phyloP scores from a whole-genome alignment of 805 yeast species.

The Metschnikowia lunata region DNA sequence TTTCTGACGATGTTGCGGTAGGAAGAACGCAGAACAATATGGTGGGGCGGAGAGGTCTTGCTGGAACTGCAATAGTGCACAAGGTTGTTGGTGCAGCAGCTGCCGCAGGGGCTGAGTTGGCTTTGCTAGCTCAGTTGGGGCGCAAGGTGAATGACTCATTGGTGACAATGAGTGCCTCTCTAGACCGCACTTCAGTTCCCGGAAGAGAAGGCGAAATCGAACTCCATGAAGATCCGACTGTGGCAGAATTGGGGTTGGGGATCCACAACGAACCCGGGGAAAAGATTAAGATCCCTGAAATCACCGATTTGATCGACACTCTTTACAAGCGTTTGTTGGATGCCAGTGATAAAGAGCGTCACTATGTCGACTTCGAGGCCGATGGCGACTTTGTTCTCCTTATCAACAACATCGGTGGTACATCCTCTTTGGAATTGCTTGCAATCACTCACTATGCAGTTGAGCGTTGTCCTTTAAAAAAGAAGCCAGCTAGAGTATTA shows the following conservation, averaged over 20 bases:
- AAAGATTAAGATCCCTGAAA: slow-evolving; percentile 64
- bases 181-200: slow-evolving; percentile 88
- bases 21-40: slow-evolving; percentile 84
- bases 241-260: slow-evolving; percentile 91
- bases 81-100: slow-evolving; percentile 78
- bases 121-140: slow-evolving; percentile 56
- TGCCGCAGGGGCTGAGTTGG: slow-evolving; percentile 39
- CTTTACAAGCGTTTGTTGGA: slow-evolving; percentile 62
- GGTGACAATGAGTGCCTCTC: slow-evolving; percentile 85
- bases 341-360: slow-evolving; percentile 66
- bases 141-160: slow-evolving; percentile 54
- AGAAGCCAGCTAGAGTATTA: slow-evolving; percentile 63
- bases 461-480: slow-evolving; percentile 47
- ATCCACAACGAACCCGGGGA: slow-evolving; percentile 95
- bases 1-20: slow-evolving; percentile 92
- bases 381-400: slow-evolving; percentile 67
- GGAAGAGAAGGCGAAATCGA: slow-evolving; percentile 53
- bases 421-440: slow-evolving; percentile 72
- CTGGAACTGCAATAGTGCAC: slow-evolving; percentile 86
- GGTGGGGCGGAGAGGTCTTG: slow-evolving; percentile 92
- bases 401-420: slow-evolving; percentile 86
- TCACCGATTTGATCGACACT: slow-evolving; percentile 52
- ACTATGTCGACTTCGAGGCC: slow-evolving; percentile 64
- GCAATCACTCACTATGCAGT: slow-evolving; percentile 64
- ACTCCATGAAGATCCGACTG: slow-evolving; percentile 46